Percentiles rank a stretch among this genome's conserved stretches.
phyloP scores from a whole-genome alignment of 345 rosid genomes.

The Trapa incisa region DNA sequence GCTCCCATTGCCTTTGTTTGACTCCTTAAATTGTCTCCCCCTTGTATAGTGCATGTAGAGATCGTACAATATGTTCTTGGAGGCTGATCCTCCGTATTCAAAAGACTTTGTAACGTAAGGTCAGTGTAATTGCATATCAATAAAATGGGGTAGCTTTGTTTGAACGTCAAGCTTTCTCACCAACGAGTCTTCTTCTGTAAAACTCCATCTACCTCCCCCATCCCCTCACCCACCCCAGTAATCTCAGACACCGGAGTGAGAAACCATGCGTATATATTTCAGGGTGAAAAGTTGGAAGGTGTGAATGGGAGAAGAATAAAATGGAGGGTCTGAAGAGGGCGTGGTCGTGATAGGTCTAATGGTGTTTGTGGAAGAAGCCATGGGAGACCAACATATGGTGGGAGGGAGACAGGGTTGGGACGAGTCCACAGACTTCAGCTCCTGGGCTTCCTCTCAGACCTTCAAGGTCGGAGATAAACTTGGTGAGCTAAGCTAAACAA shows the following conservation, averaged over 20 bases:
- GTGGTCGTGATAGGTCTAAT: conserved; percentile 16
- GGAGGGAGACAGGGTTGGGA: conserved; percentile 96
- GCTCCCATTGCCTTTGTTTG: not conserved
- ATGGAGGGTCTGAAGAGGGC: conserved; percentile 18
- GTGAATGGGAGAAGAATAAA: conserved; percentile 2
- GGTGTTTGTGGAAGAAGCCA: conserved; percentile 17
- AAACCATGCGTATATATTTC: not conserved
- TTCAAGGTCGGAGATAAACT: conserved; percentile 80
- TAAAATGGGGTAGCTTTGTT: conserved; percentile 31
- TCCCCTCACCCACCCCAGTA: not conserved
- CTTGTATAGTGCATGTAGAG: not conserved
- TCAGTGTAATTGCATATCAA: not conserved
- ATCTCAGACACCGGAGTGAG: conserved; percentile 1
- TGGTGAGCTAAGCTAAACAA: conserved; percentile 22
- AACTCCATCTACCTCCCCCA: not conserved
- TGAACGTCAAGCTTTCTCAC: conserved; percentile 45
- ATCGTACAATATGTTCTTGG: not conserved
- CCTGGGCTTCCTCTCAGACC: conserved; percentile 55
- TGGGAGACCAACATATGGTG: conserved; percentile 48
- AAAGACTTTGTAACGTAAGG: not conserved
- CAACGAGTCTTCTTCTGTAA: conserved; percentile 14
- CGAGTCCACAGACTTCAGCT: conserved; percentile 51
- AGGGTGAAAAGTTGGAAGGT: not conserved
- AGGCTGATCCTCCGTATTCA: not conserved
- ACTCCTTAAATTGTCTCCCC: not conserved